Evolutionary conservation across 768 basidiomycete genomes (phyloP).

Genomic region (Grammothele lineata): DNA sequence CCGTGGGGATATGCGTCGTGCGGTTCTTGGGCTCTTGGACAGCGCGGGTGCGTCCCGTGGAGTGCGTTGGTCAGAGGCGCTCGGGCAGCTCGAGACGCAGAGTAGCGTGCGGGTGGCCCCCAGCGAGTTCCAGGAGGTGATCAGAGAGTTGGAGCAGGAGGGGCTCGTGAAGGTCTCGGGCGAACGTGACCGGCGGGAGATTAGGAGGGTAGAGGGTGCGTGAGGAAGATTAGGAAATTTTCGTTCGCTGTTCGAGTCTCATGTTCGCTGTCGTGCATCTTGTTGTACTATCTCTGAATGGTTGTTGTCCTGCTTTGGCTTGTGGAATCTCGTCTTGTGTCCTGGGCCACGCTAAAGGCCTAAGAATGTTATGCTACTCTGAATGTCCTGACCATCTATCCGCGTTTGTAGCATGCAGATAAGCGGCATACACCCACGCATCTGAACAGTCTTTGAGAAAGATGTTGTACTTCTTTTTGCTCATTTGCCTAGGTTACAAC

Average conservation of each 20-base stretch:
- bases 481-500: too few species aligned
- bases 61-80: conserved; percentile 78
- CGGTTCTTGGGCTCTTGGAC: conserved; percentile 58
- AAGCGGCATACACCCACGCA: too few species aligned
- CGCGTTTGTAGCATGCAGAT: too few species aligned
- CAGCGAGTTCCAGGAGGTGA: conserved; percentile 77
- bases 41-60: conserved; percentile 49
- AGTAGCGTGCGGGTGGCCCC: conserved; percentile 77
- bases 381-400: too few species aligned
- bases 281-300: not conserved
- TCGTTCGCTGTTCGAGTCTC: too few species aligned
- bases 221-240: too few species aligned
- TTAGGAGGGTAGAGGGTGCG: conserved; percentile 56
- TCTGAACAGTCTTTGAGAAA: too few species aligned
- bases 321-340: too few species aligned
- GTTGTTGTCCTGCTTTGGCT: not conserved
- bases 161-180: conserved; percentile 83
- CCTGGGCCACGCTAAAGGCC: too few species aligned
- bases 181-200: conserved; percentile 80
- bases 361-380: too few species aligned
- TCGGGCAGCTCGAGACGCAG: conserved; percentile 76
- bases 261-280: not conserved
- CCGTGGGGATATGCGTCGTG: conserved; percentile 86
- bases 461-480: too few species aligned
- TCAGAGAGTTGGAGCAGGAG: conserved; percentile 78